A percentile compares a stretch with the other conserved stretches of the same genome.
These are phyloP conservation scores for Ulota crispa DNA, from an alignment of 225 moss, liverwort and hornwort species.

Conservation along the genomic window DNA sequence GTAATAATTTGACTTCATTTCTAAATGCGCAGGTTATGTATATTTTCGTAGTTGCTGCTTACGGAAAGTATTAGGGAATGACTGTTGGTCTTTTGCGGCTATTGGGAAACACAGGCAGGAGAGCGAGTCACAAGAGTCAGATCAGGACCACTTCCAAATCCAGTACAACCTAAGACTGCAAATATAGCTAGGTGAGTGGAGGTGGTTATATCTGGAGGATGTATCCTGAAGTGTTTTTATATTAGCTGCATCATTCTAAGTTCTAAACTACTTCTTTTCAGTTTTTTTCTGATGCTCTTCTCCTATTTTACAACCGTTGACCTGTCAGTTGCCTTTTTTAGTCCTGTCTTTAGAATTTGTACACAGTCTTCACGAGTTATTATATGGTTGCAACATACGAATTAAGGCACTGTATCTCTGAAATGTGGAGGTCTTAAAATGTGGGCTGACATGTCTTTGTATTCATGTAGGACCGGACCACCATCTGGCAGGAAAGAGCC, in stretches of 20 bases:
- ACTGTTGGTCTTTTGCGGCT: conserved; percentile 24
- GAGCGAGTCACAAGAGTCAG: conserved; percentile 64
- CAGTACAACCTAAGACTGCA: conserved; percentile 55
- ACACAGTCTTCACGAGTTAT: background rate
- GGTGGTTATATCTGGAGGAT: background rate
- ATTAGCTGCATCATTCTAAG: conserved; percentile 1
- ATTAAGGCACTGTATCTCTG: conserved; percentile 1
- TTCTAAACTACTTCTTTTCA: background rate
- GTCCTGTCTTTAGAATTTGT: background rate
- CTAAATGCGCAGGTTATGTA: background rate
- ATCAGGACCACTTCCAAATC: conserved; percentile 66
- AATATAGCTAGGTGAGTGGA: conserved; percentile 50
- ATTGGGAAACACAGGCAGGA: conserved; percentile 45
- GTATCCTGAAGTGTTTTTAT: background rate
- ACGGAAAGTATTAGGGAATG: conserved; percentile 10
- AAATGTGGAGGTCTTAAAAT: conserved; percentile 7
- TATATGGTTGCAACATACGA: background rate
- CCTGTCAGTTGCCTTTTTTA: background rate
- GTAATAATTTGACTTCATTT: background rate
- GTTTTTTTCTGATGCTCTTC: conserved; percentile 7
- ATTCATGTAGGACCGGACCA: conserved; percentile 55
- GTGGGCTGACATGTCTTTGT: conserved; percentile 27
- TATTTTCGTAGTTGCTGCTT: conserved; percentile 6
- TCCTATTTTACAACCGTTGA: background rate
- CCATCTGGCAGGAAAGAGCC: conserved; percentile 65